phyloP scores from a whole-genome alignment of 345 rosid genomes.

The Turritis glabra region DNA sequence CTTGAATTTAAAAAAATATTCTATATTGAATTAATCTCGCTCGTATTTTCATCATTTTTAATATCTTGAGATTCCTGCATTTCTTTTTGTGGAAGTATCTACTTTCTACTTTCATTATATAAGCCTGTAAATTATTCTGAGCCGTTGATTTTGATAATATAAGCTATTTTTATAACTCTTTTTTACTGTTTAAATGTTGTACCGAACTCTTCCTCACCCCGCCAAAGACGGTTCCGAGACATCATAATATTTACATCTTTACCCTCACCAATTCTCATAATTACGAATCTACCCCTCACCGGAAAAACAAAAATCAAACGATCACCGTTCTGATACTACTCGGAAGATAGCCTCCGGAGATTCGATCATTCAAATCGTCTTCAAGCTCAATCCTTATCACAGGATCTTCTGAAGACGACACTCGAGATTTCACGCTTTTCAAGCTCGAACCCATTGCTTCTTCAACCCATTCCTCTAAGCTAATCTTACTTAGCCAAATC shows the following conservation, averaged over 20 bases:
- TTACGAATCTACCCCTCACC: conserved; percentile 27
- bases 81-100: too few relatives aligned
- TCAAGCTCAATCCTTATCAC: conserved; percentile 59
- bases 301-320: conserved; percentile 35
- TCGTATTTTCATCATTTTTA: neutral
- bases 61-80: too few relatives aligned
- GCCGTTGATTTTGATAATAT: conserved; percentile 30
- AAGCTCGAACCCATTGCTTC: conserved; percentile 70
- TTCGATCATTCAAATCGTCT: conserved; percentile 37
- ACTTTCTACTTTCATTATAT: conserved; percentile 10
- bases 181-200: conserved; percentile 29
- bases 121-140: conserved; percentile 24
- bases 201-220: conserved; percentile 42
- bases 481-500: conserved; percentile 59
- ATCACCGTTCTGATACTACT: conserved; percentile 50
- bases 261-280: conserved; percentile 34
- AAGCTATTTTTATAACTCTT: too few relatives aligned
- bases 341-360: conserved; percentile 65
- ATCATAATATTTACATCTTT: conserved; percentile 56
- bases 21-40: neutral
- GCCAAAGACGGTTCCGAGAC: conserved; percentile 50
- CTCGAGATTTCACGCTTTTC: conserved; percentile 49
- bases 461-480: conserved; percentile 83
- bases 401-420: conserved; percentile 43
- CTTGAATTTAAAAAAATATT: neutral